Evolutionary conservation across 192 early-diverging fungal genomes (phyloP).

Genomic region (Coemansia sp.): DNA sequence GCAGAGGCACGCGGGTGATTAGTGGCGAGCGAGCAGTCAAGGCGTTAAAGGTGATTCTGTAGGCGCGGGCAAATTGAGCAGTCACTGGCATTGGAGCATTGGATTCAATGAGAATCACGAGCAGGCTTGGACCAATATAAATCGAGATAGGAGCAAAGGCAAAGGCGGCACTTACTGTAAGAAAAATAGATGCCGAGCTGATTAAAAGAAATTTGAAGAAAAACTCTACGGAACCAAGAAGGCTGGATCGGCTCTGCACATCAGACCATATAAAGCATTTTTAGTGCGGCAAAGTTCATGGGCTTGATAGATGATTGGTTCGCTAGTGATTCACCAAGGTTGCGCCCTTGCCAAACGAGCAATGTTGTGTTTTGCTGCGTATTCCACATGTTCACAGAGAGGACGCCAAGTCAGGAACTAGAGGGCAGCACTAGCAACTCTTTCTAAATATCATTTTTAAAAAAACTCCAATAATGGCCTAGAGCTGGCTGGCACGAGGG

Average conservation of each 20-base stretch:
- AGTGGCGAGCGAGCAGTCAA: constrained; percentile 1
- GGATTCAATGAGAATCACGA: not conserved
- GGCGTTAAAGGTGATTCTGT: not conserved
- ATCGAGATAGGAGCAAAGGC: not conserved
- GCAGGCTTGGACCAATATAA: not conserved
- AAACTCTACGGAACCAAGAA: not conserved
- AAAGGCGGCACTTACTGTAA: constrained; percentile 11
- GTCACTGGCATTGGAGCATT: constrained; percentile 13
- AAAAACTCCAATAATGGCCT: not conserved
- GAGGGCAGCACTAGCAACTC: no score
- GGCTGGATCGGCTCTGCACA: not conserved
- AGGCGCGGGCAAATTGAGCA: not conserved
- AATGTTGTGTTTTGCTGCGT: no score
- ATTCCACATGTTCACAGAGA: no score
- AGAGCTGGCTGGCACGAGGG: not conserved
- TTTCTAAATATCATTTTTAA: not conserved
- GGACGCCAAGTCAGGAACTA: no score
- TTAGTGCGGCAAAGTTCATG: not conserved
- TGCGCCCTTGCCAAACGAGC: not conserved
- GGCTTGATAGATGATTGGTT: not conserved
- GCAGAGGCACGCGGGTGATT: not conserved
- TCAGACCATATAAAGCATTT: not conserved
- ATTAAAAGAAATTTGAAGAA: not conserved
- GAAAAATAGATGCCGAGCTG: not conserved
- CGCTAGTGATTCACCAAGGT: not conserved